Conservation (phyloP, 805 yeast species). For the Wickerhamomyces bisporus region DNA sequence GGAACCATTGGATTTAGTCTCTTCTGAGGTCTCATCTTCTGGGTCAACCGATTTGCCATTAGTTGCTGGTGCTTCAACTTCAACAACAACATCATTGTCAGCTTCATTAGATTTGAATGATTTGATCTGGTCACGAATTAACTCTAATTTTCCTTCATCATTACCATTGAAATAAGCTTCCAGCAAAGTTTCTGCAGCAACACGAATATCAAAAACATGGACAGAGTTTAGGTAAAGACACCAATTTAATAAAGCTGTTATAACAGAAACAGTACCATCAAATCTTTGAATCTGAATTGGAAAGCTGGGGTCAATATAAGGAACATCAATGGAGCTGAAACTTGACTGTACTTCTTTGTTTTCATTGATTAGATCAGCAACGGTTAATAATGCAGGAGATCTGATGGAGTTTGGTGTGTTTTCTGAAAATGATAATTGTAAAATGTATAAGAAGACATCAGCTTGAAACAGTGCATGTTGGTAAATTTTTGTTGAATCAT, state of each 20-base stretch:
- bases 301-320: constrained; percentile 75
- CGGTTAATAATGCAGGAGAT: constrained; percentile 61
- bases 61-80: background rate
- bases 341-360: constrained; percentile 64
- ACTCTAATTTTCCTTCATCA: constrained; percentile 51
- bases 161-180: constrained; percentile 67
- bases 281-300: constrained; percentile 30
- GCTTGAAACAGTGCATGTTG: constrained; percentile 58
- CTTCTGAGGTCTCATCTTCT: constrained; percentile 1
- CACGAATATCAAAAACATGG: constrained; percentile 77
- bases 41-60: background rate
- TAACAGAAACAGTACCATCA: constrained; percentile 54
- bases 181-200: constrained; percentile 62
- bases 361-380: constrained; percentile 69
- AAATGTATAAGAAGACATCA: constrained; percentile 58
- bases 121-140: constrained; percentile 61
- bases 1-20: background rate
- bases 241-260: constrained; percentile 79
- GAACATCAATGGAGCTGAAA: constrained; percentile 83
- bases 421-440: constrained; percentile 67
- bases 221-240: constrained; percentile 71
- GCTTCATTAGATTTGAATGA: constrained; percentile 29
- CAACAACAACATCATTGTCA: constrained; percentile 18
- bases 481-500: constrained; percentile 52
- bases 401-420: constrained; percentile 62